phyloP scores from a whole-genome alignment of 2,329 filamentous ascomycete species.

The Aspergillus alliaceus region DNA sequence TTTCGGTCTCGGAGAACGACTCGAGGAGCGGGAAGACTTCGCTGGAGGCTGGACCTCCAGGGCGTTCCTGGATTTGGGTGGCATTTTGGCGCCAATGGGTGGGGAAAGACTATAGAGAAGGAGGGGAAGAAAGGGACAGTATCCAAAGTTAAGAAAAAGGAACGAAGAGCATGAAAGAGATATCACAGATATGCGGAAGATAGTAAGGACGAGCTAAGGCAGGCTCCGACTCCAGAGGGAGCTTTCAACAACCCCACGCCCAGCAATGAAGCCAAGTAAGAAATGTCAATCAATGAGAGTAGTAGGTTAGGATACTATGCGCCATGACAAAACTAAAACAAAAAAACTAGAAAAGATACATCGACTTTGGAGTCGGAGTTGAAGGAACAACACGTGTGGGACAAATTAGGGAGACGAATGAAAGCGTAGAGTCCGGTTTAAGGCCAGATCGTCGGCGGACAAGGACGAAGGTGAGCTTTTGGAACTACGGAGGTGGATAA shows the following conservation, averaged over 20 bases:
- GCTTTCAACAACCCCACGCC: constrained; percentile 12
- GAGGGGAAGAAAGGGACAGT: constrained; percentile 13
- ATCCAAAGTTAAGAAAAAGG: constrained; percentile 4
- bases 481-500: neutral
- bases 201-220: constrained; percentile 12
- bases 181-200: constrained; percentile 6
- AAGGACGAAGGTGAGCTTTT: too few species aligned
- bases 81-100: constrained; percentile 23
- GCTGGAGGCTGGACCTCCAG: constrained; percentile 38
- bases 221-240: constrained; percentile 19
- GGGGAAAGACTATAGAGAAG: constrained; percentile 12
- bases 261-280: constrained; percentile 4
- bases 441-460: constrained; percentile 37
- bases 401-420: constrained; percentile 29
- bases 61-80: constrained; percentile 34
- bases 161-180: constrained; percentile 9
- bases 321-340: constrained; percentile 34
- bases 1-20: constrained; percentile 41
- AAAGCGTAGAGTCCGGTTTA: constrained; percentile 29
- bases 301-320: constrained; percentile 29
- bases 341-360: constrained; percentile 20
- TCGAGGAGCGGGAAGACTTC: constrained; percentile 36
- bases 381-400: constrained; percentile 26
- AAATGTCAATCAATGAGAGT: constrained; percentile 37
- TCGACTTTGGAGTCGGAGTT: constrained; percentile 5